A percentile compares a stretch with the other conserved stretches of the same genome.
Evolutionary conservation across 257 asterid genomes (phyloP).

Genomic region (Apocynum venetum): DNA sequence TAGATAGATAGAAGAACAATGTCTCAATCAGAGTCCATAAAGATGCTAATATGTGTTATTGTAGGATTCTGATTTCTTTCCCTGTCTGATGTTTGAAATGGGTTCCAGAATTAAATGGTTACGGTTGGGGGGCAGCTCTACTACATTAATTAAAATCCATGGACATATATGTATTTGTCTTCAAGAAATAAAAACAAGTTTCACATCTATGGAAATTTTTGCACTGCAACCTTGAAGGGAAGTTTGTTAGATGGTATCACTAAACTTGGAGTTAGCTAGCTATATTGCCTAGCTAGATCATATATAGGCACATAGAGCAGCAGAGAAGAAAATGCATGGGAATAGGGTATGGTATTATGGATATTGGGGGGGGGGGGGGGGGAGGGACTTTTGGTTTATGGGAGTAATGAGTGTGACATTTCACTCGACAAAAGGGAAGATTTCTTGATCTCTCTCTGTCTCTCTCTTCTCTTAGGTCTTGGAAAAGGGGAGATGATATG

Average conservation of each 20-base stretch:
- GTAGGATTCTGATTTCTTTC: constrained; percentile 9
- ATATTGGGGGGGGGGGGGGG: background rate
- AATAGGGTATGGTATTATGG: too few species aligned
- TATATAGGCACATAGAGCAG: background rate
- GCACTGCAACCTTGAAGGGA: constrained; percentile 26
- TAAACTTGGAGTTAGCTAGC: background rate
- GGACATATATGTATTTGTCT: background rate
- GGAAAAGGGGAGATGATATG: constrained; percentile 45
- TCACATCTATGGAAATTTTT: constrained; percentile 16
- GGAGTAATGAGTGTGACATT: constrained; percentile 59
- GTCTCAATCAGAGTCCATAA: constrained; percentile 11
- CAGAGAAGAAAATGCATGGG: background rate
- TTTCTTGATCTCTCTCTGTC: constrained; percentile 13
- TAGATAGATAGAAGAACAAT: constrained; percentile 3
- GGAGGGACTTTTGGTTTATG: constrained; percentile 24
- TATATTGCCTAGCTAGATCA: background rate
- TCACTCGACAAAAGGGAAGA: constrained; percentile 63
- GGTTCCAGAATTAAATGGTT: constrained; percentile 13
- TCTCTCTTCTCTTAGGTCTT: constrained; percentile 17
- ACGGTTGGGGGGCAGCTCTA: constrained; percentile 20
- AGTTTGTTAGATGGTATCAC: constrained; percentile 25
- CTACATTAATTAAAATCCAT: constrained; percentile 23
- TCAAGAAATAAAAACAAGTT: background rate
- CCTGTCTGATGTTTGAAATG: constrained; percentile 12
- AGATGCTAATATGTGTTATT: background rate